Base-by-base conservation (phyloP, 2,329 filamentous ascomycete species). In the Pseudopithomyces chartarum region DNA sequence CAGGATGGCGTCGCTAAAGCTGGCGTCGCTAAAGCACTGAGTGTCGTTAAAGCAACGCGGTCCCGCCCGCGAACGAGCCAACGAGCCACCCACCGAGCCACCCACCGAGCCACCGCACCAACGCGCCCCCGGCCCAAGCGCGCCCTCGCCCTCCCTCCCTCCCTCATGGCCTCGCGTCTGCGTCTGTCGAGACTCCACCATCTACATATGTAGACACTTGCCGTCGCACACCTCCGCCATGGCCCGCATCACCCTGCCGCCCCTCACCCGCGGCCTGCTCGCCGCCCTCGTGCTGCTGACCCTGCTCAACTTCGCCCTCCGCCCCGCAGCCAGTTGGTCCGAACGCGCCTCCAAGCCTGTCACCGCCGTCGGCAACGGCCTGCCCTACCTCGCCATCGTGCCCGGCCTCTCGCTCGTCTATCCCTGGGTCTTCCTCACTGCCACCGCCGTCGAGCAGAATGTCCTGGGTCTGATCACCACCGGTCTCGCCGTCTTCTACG, bases 361-460 rank as follows among this genome's bases (percentile, higher is more conserved):
- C 48, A 74, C 76, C 55, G 75, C 75, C 53, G 75, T 84, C 80
- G 68, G 82, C 83, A 72, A 87, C 63, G 86, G 91, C 65, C 87
- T 95, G 57, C 92, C 94, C 58, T 98, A 94, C 80, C 84, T 99
- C 58, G 90, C 90, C 53, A 85, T 98, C 59, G 87, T 98, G 42
- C 95, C 95, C 6, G 88, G 91, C 67, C 81, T 88, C 54, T 94
- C 92, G 56, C 80, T 96, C 57, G 84, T 91, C 69, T 97, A 96
- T 73, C 95, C 95, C 0, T 99, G 95, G 95, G 96, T 92, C 1
- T 90, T 97, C 62, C 68, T 96, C 54, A 90, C 91, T 2, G 90
- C 92, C 2, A 91, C 92, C 0, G 84, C 97, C 55, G 92, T 97
- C 47, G 95, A 99, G 80, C 90, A 91, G 77, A 98, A 98, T 75